Percentiles rank a stretch among this genome's conserved stretches.
Conservation (phyloP, 1,284 basidiomycete species). For the Cutaneotrichosporon spelunceum region DNA sequence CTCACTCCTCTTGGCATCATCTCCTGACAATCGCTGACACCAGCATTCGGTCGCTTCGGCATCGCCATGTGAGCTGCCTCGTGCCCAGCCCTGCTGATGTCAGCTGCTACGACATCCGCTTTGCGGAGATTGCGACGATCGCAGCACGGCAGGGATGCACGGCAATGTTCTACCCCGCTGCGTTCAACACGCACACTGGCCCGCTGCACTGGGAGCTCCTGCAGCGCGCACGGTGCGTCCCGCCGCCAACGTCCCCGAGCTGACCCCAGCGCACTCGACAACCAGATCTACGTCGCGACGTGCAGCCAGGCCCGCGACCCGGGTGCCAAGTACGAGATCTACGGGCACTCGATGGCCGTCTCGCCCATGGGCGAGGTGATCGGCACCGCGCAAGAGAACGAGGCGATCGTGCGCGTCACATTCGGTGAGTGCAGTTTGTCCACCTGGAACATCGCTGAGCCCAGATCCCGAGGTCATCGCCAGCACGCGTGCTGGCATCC, state of each 20-base stretch:
- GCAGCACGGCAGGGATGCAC: conserved; percentile 78
- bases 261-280: conserved; percentile 69
- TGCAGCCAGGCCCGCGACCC: conserved; percentile 84
- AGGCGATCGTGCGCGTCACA: conserved; percentile 69
- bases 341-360: conserved; percentile 79
- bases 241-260: not conserved
- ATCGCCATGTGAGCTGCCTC: conserved; percentile 13
- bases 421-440: conserved; percentile 60
- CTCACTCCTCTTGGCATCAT: not conserved
- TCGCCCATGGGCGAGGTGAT: conserved; percentile 78
- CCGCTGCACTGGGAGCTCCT: conserved; percentile 90
- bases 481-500: conserved; percentile 69
- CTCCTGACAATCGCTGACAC: not conserved
- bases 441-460: not conserved
- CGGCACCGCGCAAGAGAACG: conserved; percentile 65
- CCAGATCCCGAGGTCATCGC: conserved; percentile 65
- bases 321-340: conserved; percentile 59
- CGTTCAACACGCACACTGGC: conserved; percentile 85
- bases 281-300: conserved; percentile 84
- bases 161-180: conserved; percentile 77
- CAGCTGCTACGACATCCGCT: conserved; percentile 55
- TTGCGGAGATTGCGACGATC: conserved; percentile 84
- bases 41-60: conserved; percentile 22
- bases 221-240: conserved; percentile 57
- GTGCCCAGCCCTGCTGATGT: not conserved